Percentiles rank a stretch among this genome's conserved stretches.
These are phyloP conservation scores for Cryptosporidium viatorum DNA, from an alignment of 169 alveolate species.

Conservation along the genomic window DNA sequence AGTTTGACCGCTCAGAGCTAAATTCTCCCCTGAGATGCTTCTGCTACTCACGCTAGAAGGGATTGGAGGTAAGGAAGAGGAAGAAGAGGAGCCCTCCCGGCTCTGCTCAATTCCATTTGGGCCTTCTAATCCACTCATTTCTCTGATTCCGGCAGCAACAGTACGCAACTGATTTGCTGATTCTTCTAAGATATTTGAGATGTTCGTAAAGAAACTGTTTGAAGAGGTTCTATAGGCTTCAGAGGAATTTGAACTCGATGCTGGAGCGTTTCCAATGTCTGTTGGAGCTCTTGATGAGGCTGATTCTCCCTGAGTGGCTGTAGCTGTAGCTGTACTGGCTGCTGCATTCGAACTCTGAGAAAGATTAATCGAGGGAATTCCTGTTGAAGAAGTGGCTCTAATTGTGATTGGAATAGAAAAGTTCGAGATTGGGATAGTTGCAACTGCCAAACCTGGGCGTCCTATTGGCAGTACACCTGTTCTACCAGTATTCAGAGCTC, in stretches of 20 bases:
- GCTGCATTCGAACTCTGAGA: neutral
- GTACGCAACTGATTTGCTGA: constrained; percentile 48
- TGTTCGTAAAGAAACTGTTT: constrained; percentile 25
- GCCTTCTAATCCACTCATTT: constrained; percentile 46
- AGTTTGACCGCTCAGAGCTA: neutral
- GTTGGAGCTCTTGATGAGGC: neutral
- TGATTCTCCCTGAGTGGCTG: neutral
- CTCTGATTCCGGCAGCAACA: constrained; percentile 43
- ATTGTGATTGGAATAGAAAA: constrained; percentile 69
- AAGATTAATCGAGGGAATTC: constrained; percentile 25
- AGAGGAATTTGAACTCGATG: neutral
- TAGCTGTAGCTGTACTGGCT: neutral
- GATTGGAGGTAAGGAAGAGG: constrained; percentile 39
- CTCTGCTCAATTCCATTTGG: neutral
- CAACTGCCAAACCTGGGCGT: constrained; percentile 70
- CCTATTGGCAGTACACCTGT: constrained; percentile 62
- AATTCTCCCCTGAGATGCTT: constrained; percentile 2
- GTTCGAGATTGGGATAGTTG: constrained; percentile 53
- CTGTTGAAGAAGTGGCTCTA: constrained; percentile 51
- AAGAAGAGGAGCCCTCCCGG: neutral
- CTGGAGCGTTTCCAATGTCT: neutral
- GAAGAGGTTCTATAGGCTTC: constrained; percentile 38
- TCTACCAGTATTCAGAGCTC: neutral
- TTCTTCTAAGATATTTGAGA: constrained; percentile 49
- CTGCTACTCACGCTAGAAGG: constrained; percentile 44